Evolutionary conservation across 2,329 filamentous ascomycete genomes (phyloP), one percentile per base, ranked within the genome.

Genomic region (Pleomassaria siparia): DNA sequence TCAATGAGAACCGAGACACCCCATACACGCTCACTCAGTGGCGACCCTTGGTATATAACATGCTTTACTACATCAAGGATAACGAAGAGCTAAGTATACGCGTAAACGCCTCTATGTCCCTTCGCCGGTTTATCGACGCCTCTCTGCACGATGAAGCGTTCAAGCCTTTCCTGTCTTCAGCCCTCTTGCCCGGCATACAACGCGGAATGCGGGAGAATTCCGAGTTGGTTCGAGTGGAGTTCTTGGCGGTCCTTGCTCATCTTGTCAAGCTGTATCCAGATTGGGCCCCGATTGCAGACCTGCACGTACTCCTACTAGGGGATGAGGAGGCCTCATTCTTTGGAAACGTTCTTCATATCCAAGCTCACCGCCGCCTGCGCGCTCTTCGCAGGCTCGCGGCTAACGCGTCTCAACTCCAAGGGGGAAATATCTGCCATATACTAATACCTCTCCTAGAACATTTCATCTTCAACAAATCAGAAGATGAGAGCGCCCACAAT

Each of bases 401-500:
- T 8, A 86, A 87, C 53, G 88, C 89, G 46, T 78, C 81, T 11
- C 78, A 83, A 40, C 76, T 99, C 49, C 81, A 81, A 51, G 88
- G 89, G 60, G 83, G 84, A 43, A 95, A 95, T 61, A 79, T 95
- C 53, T 85, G 86, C 49, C 86, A 92, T 15, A 88, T 96, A 63
- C 89, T 97, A 64, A 82, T 99, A 32, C 95, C 94, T 0, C 77
- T 99, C 16, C 78, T 97, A 9, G 94, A 99, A 65, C 91, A 96
- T 66, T 97, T 96, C 64, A 86, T 96, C 20, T 92, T 96, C 64
- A 87, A 91, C 49, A 84, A 87, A 50, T 83, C 82, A 4, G 88
- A 90, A 40, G 90, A 96, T 66, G 91, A 84, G 50, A 76, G 74
- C 39, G 79, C 90, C 28, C 88, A 95, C 58, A 92, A 91, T 41